Percentiles rank a stretch among this genome's conserved stretches.
These are phyloP conservation scores for Graphilbum ipis-grandicollis DNA, from an alignment of 2,329 filamentous ascomycete species.

Conservation along the genomic window DNA sequence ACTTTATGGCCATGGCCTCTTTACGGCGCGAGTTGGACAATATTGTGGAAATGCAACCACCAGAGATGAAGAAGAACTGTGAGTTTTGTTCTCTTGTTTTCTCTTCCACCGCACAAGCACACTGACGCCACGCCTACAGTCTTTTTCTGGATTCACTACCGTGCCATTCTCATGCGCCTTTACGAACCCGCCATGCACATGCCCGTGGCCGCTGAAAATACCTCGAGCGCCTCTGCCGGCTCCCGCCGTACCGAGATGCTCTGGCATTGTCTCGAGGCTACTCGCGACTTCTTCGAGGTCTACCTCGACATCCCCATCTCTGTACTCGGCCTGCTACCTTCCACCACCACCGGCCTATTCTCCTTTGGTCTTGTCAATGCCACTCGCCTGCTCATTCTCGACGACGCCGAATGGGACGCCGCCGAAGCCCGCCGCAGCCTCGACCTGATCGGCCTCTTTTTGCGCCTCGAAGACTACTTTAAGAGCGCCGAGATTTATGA, in stretches of 20 bases:
- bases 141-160: constrained; percentile 18
- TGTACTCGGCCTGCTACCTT: constrained; percentile 14
- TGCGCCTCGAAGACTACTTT: constrained; percentile 14
- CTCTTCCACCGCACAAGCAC: background rate
- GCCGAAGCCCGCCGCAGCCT: constrained; percentile 15
- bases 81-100: background rate
- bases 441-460: constrained; percentile 14
- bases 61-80: constrained; percentile 11
- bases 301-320: constrained; percentile 12
- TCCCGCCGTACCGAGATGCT: constrained; percentile 17
- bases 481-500: constrained; percentile 11
- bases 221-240: constrained; percentile 6
- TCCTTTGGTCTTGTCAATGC: constrained; percentile 19
- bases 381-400: constrained; percentile 18
- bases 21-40: constrained; percentile 17
- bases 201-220: constrained; percentile 6
- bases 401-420: constrained; percentile 20
- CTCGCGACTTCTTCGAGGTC: constrained; percentile 12
- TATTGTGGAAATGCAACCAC: constrained; percentile 6
- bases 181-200: constrained; percentile 20
- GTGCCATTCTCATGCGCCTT: constrained; percentile 16
- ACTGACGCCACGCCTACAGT: constrained; percentile 9
- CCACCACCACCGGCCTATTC: constrained; percentile 13
- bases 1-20: constrained; percentile 17
- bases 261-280: constrained; percentile 18